phyloP scores from a whole-genome alignment of 208 protist species.

The Borovskyia barvae region DNA sequence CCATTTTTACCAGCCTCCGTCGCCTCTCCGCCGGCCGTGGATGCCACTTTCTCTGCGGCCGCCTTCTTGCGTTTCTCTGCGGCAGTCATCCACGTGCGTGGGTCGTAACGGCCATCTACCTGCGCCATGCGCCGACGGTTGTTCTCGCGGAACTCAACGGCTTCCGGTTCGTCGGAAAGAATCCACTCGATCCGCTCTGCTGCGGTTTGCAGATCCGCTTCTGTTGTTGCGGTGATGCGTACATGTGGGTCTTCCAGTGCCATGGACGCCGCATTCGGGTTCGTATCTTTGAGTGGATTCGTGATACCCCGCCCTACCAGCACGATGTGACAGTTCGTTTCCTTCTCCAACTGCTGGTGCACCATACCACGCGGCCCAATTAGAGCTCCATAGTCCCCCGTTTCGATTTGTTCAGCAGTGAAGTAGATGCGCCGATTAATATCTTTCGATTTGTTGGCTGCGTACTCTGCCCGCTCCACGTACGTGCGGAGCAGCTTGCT shows the following conservation, averaged over 20 bases:
- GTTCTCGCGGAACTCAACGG: constrained; percentile 85
- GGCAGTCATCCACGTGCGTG: constrained; percentile 83
- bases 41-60: constrained; percentile 19
- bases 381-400: constrained; percentile 84
- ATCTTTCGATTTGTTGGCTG: constrained; percentile 53
- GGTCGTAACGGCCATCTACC: constrained; percentile 90
- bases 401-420: constrained; percentile 83
- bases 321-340: constrained; percentile 88
- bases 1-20: constrained; percentile 10
- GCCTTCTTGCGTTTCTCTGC: constrained; percentile 33
- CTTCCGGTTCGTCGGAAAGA: constrained; percentile 87
- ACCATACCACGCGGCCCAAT: constrained; percentile 85
- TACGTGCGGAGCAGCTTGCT: constrained; percentile 58
- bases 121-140: constrained; percentile 88
- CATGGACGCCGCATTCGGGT: constrained; percentile 59
- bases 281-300: constrained; percentile 85
- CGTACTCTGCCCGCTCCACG: constrained; percentile 47
- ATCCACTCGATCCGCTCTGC: constrained; percentile 92
- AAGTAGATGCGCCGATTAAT: constrained; percentile 90
- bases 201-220: constrained; percentile 83
- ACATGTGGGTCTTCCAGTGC: constrained; percentile 89
- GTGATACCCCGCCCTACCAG: constrained; percentile 91
- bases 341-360: constrained; percentile 87
- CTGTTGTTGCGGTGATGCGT: constrained; percentile 84
- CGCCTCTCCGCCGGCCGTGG: constrained; percentile 6